Conservation (phyloP, 106 monocot genomes). For the Posidonia australis region DNA sequence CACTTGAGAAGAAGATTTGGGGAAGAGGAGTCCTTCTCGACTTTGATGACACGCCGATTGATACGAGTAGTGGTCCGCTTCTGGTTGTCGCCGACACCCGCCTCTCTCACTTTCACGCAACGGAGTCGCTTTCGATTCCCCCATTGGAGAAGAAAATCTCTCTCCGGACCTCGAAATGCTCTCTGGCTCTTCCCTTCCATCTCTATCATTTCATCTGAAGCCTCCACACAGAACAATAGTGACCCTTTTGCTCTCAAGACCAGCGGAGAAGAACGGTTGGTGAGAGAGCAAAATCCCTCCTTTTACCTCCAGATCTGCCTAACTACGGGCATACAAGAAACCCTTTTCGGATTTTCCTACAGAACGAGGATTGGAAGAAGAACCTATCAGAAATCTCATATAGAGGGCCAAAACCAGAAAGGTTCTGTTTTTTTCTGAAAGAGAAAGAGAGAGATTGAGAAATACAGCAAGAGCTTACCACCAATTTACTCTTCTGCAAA, state of each 20-base stretch:
- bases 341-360: constrained; percentile 1
- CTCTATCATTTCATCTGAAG: constrained; percentile 1
- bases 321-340: background rate
- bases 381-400: background rate
- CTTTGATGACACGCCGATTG: constrained; percentile 39
- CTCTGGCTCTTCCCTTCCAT: constrained; percentile 6
- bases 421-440: background rate
- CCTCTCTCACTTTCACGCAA: constrained; percentile 46
- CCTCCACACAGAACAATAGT: background rate
- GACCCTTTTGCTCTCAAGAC: background rate
- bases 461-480: too few species aligned
- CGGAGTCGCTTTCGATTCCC: constrained; percentile 65
- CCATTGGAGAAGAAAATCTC: constrained; percentile 55
- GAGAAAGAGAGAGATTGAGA: background rate
- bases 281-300: background rate
- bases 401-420: background rate
- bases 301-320: background rate
- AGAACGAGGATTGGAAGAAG: background rate
- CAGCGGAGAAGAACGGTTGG: background rate
- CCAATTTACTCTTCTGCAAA: too few species aligned
- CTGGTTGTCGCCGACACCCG: constrained; percentile 20
- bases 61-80: constrained; percentile 30
- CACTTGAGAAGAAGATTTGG: constrained; percentile 5
- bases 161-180: background rate
- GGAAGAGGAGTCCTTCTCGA: constrained; percentile 24